Conservation (phyloP, 257 asterid species). For the Solanum commersonii region DNA sequence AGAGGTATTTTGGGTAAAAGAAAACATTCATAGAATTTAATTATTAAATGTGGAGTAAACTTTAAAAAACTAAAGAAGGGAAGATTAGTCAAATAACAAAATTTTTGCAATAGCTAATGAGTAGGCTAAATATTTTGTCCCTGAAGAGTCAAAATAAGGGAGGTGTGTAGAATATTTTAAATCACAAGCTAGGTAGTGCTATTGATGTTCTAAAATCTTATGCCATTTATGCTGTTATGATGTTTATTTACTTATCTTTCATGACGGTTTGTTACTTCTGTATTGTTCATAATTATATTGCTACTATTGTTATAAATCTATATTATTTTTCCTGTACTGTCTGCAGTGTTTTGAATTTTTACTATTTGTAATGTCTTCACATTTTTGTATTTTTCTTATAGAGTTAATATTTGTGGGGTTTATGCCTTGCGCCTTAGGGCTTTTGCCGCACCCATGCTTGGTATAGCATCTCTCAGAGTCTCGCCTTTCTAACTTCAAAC, state of each 20-base stretch:
- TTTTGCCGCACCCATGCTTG: background rate
- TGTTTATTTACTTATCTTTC: background rate
- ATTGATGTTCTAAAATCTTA: background rate
- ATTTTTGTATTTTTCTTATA: background rate
- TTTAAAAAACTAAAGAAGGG: background rate
- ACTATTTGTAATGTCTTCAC: background rate
- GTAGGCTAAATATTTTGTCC: background rate
- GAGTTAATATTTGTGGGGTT: background rate
- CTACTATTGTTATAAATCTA: background rate
- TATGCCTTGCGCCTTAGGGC: background rate
- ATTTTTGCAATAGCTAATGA: background rate
- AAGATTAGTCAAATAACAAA: background rate
- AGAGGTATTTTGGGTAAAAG: background rate
- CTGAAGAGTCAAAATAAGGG: background rate
- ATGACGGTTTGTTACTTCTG: background rate
- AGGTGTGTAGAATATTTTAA: background rate
- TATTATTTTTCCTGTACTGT: background rate
- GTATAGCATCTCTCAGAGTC: background rate
- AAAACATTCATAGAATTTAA: background rate
- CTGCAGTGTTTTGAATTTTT: background rate
- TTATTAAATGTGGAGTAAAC: background rate
- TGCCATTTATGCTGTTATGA: background rate
- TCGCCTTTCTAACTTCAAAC: background rate
- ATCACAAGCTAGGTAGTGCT: background rate
- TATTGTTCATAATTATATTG: background rate